Evolutionary conservation across 2,329 filamentous ascomycete genomes (phyloP), one percentile per base, ranked within the genome.

Genomic region (Colletotrichum echinochloae): DNA sequence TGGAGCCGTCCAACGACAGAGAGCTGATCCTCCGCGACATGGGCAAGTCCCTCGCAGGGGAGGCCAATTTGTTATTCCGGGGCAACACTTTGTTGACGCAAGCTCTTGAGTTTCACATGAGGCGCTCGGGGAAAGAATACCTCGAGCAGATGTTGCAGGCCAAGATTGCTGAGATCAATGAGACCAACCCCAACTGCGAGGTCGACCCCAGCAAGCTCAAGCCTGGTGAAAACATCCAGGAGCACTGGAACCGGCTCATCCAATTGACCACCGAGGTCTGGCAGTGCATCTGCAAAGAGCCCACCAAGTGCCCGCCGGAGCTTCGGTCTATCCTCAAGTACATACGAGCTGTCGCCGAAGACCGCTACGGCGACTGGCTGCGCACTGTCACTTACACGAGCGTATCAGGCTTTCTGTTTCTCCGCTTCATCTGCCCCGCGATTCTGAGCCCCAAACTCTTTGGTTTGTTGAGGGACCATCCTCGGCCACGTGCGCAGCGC

Each of bases 391-490:
- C 92, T 55, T 98, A 97, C 78, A 98, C 95, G 62, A 97, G 94
- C 78, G 94, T 98, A 1, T 97, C 94, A 54, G 95, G 95, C 0
- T 98, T 98, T 77, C 82, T 98, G 16, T 98, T 98, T 79, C 85
- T 98, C 71, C 91, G 95, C 6, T 98, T 98, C 84, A 96, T 98
- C 77, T 97, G 95, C 77, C 95, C 95, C 3, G 95, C 95, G n/a
- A 94, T 98, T 69, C 85, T 98, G 8, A 98, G 97, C 73, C 95
- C 95, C 0, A 97, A 97, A 81, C 86, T 98, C 18, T 98, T 97
- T 78, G 94, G 94, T 28, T 85, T 98, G 26, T 82, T 98, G 28
- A 83, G 83, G 79, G 95, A 98, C 76, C 93, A 97, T 74, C 94
- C 95, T 30, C 92, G 92, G 60, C 89, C 91, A 33, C 91, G 91